Base-by-base conservation (phyloP, 768 basidiomycete species). In the Termitomyces sp. region DNA sequence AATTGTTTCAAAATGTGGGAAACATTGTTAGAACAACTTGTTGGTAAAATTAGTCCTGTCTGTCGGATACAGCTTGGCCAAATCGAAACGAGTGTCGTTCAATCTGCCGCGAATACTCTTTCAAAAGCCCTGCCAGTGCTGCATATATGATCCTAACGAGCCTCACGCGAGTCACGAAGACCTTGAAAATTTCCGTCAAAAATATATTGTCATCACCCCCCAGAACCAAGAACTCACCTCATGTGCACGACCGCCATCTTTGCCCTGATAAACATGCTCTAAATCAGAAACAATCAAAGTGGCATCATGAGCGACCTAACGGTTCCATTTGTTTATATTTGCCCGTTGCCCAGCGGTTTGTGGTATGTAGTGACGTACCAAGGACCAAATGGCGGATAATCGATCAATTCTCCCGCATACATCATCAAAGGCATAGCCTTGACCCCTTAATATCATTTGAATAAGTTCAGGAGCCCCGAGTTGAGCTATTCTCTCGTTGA, bases 21-120 rank as follows among this genome's bases (percentile, higher is more conserved):
- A 47, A 12, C 19, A 7, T 34, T 47, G 30, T 22, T 11, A 41
- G 9, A 12, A 47, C 1, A 8, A n/a, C 5, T n/a, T 5, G 12
- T 11, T 5, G 34, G 19, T 22, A 6, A 21, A 14, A 21, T 32
- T 11, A 34, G 17, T 9, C 12, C 22, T 24, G 34, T 7, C 15
- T 49, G 5, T n/a, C n/a, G n/a, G 9, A 47, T 11, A 14, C 21
- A 21, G 21, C 30, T 43, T 59, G 54, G 11, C 42, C 51, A 37
- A 59, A 59, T 28, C 58, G 42, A 42, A 59, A 59, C 15, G 58
- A 49, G 45, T 56, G 55, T 8, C 51, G 35, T 10, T 59, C 58
- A 10, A 59, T 42, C 14, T 53, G 44, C n/a, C 28, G 34, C 2
- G 52, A 11, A 42, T 59, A 59, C 37, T 56, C 58, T 32, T 42